Percentiles rank a stretch among this genome's conserved stretches.
Conservation (phyloP, 1,284 basidiomycete genomes). For the Vanrija pseudolonga region DNA sequence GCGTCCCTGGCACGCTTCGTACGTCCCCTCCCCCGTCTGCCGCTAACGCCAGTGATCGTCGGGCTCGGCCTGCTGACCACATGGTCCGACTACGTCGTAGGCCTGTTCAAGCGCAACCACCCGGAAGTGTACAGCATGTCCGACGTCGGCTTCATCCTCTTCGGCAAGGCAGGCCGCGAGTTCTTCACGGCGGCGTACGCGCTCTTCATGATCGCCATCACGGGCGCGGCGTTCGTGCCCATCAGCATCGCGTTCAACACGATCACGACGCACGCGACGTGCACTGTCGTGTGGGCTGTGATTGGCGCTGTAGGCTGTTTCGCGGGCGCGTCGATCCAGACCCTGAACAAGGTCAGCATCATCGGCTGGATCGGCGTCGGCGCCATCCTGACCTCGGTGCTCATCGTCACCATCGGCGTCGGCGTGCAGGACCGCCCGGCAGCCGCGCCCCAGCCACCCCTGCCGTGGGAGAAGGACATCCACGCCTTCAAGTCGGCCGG, state of each 20-base stretch:
- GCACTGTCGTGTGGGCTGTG: constrained; percentile 32
- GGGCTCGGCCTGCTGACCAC: constrained; percentile 26
- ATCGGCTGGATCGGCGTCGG: constrained; percentile 36
- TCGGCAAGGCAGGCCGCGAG: constrained; percentile 23
- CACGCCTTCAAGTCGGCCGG: constrained; percentile 13
- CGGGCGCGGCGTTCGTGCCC: constrained; percentile 6
- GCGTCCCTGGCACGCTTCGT: constrained; percentile 27
- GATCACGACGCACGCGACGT: constrained; percentile 31
- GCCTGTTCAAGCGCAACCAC: constrained; percentile 29
- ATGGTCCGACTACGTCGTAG: constrained; percentile 23
- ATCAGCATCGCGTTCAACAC: constrained; percentile 33
- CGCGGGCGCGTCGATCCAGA: constrained; percentile 32
- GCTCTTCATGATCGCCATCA: constrained; percentile 7
- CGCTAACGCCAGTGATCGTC: constrained; percentile 19
- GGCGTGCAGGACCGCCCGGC: constrained; percentile 39
- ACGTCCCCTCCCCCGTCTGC: background rate
- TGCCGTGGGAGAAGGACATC: constrained; percentile 33
- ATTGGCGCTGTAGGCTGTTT: constrained; percentile 20
- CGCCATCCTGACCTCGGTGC: constrained; percentile 31
- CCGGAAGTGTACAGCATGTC: constrained; percentile 35
- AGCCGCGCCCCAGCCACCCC: constrained; percentile 27
- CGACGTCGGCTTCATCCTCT: constrained; percentile 26
- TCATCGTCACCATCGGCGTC: constrained; percentile 35
- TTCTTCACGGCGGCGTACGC: constrained; percentile 8
- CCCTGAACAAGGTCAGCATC: constrained; percentile 33